Conservation (phyloP, 139 green algal genomes). For the Dunaliella primolecta region DNA sequence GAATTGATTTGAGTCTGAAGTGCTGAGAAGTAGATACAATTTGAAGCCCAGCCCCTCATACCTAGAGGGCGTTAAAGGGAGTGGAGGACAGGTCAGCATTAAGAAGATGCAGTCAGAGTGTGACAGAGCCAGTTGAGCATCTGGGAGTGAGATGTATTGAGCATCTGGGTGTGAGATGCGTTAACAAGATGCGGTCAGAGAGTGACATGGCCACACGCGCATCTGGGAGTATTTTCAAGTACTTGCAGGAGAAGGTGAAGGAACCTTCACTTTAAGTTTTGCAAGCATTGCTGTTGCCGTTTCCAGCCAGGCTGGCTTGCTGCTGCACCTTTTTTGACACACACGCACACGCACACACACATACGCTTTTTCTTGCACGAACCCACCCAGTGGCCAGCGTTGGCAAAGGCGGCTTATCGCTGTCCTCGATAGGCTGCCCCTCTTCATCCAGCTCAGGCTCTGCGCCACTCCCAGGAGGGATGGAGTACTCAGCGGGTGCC, state of each 20-base stretch:
- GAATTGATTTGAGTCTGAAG: background rate
- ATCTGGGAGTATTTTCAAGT: too few species aligned
- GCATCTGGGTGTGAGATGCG: too few species aligned
- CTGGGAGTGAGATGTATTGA: background rate
- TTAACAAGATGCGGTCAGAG: too few species aligned
- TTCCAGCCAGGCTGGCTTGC: background rate
- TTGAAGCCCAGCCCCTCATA: background rate
- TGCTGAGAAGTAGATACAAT: background rate
- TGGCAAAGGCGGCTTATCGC: conserved; percentile 48
- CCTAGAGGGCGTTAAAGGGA: background rate
- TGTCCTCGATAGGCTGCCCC: conserved; percentile 35
- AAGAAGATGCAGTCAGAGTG: too few species aligned
- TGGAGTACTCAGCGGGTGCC: conserved; percentile 46
- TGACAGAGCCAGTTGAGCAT: background rate
- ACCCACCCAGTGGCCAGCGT: conserved; percentile 36
- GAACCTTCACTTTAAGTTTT: background rate
- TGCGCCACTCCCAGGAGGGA: conserved; percentile 34
- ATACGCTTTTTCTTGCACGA: background rate
- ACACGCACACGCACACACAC: too few species aligned
- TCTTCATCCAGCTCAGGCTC: conserved; percentile 53
- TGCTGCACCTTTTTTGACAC: background rate
- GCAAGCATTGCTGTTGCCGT: background rate
- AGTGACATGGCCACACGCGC: too few species aligned
- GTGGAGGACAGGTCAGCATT: too few species aligned
- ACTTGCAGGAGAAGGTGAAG: too few species aligned